Evolutionary conservation across 31 red algal species (phyloP).

Genomic region (Odonthalia washingtoniensis): DNA sequence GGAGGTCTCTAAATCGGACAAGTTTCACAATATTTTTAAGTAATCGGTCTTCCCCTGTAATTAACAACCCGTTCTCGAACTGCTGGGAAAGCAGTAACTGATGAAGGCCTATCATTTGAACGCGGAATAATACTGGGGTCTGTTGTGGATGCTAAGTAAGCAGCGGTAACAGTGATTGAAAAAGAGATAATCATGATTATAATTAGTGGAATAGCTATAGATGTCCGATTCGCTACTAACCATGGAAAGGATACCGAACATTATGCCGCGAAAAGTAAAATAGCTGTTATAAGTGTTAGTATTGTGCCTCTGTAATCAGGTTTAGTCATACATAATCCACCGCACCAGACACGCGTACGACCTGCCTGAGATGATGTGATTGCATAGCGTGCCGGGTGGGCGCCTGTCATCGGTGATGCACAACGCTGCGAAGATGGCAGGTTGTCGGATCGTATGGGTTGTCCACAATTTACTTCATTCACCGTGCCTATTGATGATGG

Average conservation of each 20-base stretch:
- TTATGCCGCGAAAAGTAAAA: slow-evolving; percentile 66
- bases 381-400: slow-evolving; percentile 68
- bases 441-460: too few relatives aligned
- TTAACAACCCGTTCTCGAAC: slow-evolving; percentile 66
- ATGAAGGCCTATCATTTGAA: slow-evolving; percentile 49
- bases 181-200: slow-evolving; percentile 63
- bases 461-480: too few relatives aligned
- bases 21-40: slow-evolving; percentile 93
- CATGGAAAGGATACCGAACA: slow-evolving; percentile 78
- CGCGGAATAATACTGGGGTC: slow-evolving; percentile 98
- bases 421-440: too few relatives aligned
- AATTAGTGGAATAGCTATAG: slow-evolving; percentile 67
- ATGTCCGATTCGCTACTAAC: slow-evolving; percentile 63
- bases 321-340: slow-evolving; percentile 78
- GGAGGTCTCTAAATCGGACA: slow-evolving; percentile 94
- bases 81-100: slow-evolving; percentile 57
- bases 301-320: slow-evolving; percentile 74
- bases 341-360: slow-evolving; percentile 71
- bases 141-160: slow-evolving; percentile 85
- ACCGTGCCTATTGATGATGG: too few relatives aligned
- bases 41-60: slow-evolving; percentile 60
- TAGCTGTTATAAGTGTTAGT: slow-evolving; percentile 57
- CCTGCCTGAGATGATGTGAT: slow-evolving; percentile 51
- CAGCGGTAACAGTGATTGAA: slow-evolving; percentile 62
- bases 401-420: too few relatives aligned